Evolutionary conservation across 2,329 filamentous ascomycete species (phyloP), one percentile per base, ranked within the genome.

Genomic region (Raffaelea albimanens): DNA sequence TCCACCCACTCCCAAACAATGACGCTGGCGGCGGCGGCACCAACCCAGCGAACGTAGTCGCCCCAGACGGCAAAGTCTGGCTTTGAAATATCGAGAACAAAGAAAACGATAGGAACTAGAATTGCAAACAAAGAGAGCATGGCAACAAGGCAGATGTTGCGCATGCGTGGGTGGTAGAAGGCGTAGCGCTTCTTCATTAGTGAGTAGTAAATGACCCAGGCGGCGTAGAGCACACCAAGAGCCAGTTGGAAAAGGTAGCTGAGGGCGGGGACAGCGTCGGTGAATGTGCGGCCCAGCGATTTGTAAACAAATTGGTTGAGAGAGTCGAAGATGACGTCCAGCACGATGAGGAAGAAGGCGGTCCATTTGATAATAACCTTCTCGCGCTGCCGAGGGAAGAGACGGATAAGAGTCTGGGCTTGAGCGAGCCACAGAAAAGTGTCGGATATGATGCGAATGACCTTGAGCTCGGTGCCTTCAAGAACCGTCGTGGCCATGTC

Each of bases 281-380:
- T 83, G 59, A 96, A 96, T 53, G 82, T 81, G 43, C 68, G 74
- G 31, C 75, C 71, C 14, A 68, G 70, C 20, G 66, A 64, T 3
- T 67, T 65, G 56, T 75, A 79, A 45, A 72, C 62, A 59, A 97
- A 97, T 58, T 86, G 93, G 70, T 96, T 94, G 50, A 97, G 76
- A 43, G 85, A 88, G 59, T 85, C 90, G 64, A 98, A 98, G 11
- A 90, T 80, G 40, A 91, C 83, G 61, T 97, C 91, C 50, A 96
- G 75, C 0, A 88, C 79, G 59, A 98, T 96, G 49, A 98, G 77
- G 3, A 85, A 89, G 61, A 97, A 96, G 1, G 91, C 93, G 16
- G 91, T 88, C 91, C 91, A 98, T 68, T 97, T 97, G 68, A 98
- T 98, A 55, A 97, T 87, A 45, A 97, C 83, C 67, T 97, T 97